A percentile compares a stretch with the other conserved stretches of the same genome.
These are phyloP conservation scores for Fusarium nygamai DNA, from an alignment of 2,329 filamentous ascomycete genomes.

Conservation along the genomic window DNA sequence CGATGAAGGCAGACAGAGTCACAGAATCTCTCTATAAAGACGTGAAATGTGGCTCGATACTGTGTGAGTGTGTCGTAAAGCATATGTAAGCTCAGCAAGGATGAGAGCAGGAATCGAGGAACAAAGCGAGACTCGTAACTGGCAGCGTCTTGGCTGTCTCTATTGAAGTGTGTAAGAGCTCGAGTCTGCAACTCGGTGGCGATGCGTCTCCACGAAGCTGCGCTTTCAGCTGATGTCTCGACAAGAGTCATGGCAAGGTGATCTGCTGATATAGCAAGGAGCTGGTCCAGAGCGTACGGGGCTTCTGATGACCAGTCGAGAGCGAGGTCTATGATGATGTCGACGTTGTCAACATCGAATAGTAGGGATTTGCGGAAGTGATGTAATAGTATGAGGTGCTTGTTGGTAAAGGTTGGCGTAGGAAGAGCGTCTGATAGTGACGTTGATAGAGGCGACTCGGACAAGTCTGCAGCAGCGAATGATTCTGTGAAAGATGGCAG, in stretches of 20 bases:
- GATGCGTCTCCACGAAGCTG: slow-evolving; percentile 42
- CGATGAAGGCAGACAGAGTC: slow-evolving; percentile 55
- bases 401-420: slow-evolving; percentile 47
- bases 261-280: slow-evolving; percentile 57
- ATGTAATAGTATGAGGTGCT: slow-evolving; percentile 54
- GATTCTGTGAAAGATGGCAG: slow-evolving; percentile 38
- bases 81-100: slow-evolving; percentile 56
- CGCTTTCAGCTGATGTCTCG: slow-evolving; percentile 33
- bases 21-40: slow-evolving; percentile 53
- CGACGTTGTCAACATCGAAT: slow-evolving; percentile 33
- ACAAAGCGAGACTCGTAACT: slow-evolving; percentile 44
- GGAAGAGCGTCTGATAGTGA: slow-evolving; percentile 14
- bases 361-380: slow-evolving; percentile 47
- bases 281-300: slow-evolving; percentile 59
- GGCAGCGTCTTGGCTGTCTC: slow-evolving; percentile 42
- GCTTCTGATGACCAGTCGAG: slow-evolving; percentile 47
- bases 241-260: slow-evolving; percentile 46
- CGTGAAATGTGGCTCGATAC: slow-evolving; percentile 50
- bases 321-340: slow-evolving; percentile 45
- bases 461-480: slow-evolving; percentile 14
- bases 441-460: slow-evolving; percentile 22
- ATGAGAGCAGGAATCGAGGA: slow-evolving; percentile 57
- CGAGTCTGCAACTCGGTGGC: slow-evolving; percentile 58
- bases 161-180: slow-evolving; percentile 53
- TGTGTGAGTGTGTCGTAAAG: slow-evolving; percentile 58